Evolutionary conservation across 495 filamentous ascomycete species (phyloP), one percentile per base, ranked within the genome.

Genomic region (Parachaetomium inaequale): DNA sequence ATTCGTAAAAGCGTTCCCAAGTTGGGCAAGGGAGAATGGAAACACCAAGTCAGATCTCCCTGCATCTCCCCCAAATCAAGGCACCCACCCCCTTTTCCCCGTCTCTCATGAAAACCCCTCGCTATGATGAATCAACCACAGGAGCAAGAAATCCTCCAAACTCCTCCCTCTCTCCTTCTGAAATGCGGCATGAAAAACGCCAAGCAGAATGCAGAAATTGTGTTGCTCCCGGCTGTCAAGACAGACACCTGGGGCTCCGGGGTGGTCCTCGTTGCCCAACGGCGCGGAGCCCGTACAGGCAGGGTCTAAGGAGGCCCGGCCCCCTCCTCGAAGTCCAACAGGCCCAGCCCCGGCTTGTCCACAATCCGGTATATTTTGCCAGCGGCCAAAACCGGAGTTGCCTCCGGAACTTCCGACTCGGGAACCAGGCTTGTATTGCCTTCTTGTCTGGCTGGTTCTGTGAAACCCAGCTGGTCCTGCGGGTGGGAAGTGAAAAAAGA

Each of bases 401-500:
- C 65, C 67, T 64, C 67, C 43, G 28, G 36, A 52, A 42, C 11
- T 58, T 43, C 25, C 60, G n/a, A 15, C 4, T 57, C 17, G 55
- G 28, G n/a, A n/a, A n/a, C n/a, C n/a, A n/a, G n/a, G n/a, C n/a
- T n/a, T n/a, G n/a, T n/a, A 46, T 15, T 40, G 51, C 17, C 38
- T 23, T 50, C 51, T 29, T 11, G 40, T 58, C 60, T 14, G 36
- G 61, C 61, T 70, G 71, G 71, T 73, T 56, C 71, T 73, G 71
- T 73, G 55, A 57, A 67, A 64, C 71, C 71, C 71, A 70, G 65
- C 62, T 28, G 12, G 34, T 31, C 38, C 51, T 36, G n/a, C 29
- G 49, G 26, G 19, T 29, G 7, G 8, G 19, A 23, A 49, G 36
- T 45, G 40, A 46, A 45, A 66, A 38, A 59, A 59, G 40, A 62